phyloP scores from a whole-genome alignment of 768 basidiomycete species.

The Russula brevipes region DNA sequence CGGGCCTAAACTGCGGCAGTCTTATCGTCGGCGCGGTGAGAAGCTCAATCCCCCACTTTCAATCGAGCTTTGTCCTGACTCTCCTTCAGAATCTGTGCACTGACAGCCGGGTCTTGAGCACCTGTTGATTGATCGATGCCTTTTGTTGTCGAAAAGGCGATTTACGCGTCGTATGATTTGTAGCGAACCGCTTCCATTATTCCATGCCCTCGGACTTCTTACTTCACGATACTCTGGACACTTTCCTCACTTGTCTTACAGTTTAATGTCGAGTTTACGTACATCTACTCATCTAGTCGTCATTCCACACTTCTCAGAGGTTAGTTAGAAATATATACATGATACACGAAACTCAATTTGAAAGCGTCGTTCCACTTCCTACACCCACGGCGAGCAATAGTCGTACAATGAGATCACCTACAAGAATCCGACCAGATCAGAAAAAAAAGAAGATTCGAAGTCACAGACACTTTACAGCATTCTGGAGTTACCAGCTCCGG shows the following conservation, averaged over 20 bases:
- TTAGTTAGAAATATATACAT: too few species aligned
- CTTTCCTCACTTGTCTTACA: too few species aligned
- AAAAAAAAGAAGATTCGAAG: background rate
- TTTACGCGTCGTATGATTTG: too few species aligned
- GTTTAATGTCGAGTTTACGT: too few species aligned
- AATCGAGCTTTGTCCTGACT: background rate
- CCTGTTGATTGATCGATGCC: too few species aligned
- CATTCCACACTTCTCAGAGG: too few species aligned
- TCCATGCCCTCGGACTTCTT: too few species aligned
- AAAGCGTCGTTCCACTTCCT: background rate
- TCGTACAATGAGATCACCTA: background rate
- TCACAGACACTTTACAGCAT: background rate
- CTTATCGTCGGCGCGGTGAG: constrained; percentile 70
- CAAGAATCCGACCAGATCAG: background rate
- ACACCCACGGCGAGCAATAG: background rate
- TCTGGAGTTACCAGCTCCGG: constrained; percentile 14
- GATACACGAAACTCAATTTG: too few species aligned
- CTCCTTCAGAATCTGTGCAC: background rate
- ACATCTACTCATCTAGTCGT: too few species aligned
- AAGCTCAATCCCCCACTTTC: constrained; percentile 1
- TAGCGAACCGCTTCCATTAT: too few species aligned
- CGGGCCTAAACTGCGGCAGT: constrained; percentile 64
- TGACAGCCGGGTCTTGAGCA: background rate
- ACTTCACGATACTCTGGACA: too few species aligned
- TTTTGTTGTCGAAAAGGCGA: too few species aligned